Percentiles rank a stretch among this genome's conserved stretches.
phyloP scores from a whole-genome alignment of 2,329 filamentous ascomycete genomes.

The Aureobasidium sp. region DNA sequence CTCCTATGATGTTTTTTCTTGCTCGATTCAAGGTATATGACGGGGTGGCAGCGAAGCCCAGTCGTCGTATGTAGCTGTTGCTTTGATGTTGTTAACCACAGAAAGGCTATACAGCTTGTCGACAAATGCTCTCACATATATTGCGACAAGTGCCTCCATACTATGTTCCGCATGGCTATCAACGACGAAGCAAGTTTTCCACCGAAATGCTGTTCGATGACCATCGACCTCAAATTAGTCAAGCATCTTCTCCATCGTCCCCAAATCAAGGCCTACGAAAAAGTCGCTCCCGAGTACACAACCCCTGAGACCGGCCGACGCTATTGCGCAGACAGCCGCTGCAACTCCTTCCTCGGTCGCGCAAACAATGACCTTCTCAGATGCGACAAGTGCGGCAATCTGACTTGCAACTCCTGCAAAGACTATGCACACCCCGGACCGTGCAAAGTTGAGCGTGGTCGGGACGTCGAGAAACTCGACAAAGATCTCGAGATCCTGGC shows the following conservation, averaged over 20 bases:
- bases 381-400: background rate
- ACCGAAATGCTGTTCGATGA: background rate
- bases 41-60: background rate
- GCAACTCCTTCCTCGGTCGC: background rate
- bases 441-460: background rate
- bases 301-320: background rate
- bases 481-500: background rate
- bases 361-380: background rate
- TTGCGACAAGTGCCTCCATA: background rate
- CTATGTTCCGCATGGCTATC: background rate
- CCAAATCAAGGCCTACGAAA: background rate
- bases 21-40: background rate
- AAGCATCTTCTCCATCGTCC: background rate
- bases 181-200: background rate
- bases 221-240: background rate
- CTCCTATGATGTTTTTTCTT: too few species aligned
- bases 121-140: background rate
- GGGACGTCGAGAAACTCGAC: background rate
- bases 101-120: background rate
- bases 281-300: background rate
- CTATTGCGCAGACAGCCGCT: background rate
- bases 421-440: background rate
- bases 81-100: background rate
- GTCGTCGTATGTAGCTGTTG: background rate
- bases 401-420: background rate